Evolutionary conservation across 345 rosid species (phyloP).

Genomic region (Euphorbia pulcherrima): DNA sequence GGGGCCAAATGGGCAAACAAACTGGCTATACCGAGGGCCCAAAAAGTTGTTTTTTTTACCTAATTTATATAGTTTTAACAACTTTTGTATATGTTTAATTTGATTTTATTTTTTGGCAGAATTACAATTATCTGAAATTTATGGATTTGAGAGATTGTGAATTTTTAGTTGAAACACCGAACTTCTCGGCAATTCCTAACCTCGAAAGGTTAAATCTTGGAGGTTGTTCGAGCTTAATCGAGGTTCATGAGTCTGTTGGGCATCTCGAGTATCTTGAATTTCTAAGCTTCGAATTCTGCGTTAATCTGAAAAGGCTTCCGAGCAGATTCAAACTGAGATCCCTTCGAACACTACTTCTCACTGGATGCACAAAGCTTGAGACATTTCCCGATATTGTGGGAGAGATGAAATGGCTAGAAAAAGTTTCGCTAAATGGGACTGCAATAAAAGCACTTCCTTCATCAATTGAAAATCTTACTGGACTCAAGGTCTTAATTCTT

Average conservation of each 20-base stretch:
- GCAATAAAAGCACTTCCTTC: constrained; percentile 24
- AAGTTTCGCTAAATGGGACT: constrained; percentile 10
- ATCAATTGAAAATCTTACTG: constrained; percentile 18
- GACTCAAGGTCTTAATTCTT: constrained; percentile 14
- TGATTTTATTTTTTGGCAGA: constrained; percentile 13
- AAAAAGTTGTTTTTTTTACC: too few species aligned
- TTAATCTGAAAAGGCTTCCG: constrained; percentile 23
- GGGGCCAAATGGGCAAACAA: too few species aligned
- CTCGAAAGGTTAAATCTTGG: constrained; percentile 24
- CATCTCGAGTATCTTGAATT: constrained; percentile 8
- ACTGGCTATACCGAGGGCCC: too few species aligned
- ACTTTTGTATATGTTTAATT: background rate
- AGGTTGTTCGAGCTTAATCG: constrained; percentile 19
- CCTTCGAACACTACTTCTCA: constrained; percentile 14
- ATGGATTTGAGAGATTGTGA: constrained; percentile 21
- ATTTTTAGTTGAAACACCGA: constrained; percentile 14
- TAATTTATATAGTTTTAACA: background rate
- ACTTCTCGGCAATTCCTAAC: constrained; percentile 13
- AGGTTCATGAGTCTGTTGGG: constrained; percentile 16
- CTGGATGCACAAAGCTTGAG: constrained; percentile 23
- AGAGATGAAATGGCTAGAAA: constrained; percentile 9
- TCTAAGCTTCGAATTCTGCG: constrained; percentile 26
- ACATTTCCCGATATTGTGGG: constrained; percentile 23
- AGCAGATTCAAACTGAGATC: constrained; percentile 12
- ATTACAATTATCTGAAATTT: constrained; percentile 8